A percentile compares a stretch with the other conserved stretches of the same genome.
phyloP scores from a whole-genome alignment of 306 rosid species.

The Quercus glauca region DNA sequence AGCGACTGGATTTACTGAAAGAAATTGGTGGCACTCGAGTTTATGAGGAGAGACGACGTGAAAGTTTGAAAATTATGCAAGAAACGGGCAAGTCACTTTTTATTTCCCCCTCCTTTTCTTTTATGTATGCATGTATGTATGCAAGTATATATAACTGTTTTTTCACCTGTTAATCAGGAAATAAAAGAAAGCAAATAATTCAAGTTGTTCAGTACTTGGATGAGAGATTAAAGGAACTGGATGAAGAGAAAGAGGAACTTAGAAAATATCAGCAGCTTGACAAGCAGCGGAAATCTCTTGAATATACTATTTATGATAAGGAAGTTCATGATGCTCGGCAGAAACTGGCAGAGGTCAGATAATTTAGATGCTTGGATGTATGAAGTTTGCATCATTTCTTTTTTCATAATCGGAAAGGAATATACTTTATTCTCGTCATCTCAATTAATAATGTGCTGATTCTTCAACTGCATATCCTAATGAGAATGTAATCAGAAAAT shows the following conservation, averaged over 20 bases:
- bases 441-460: no score
- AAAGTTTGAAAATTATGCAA: constrained; percentile 97
- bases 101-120: background rate
- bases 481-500: no score
- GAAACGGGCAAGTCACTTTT: constrained; percentile 68
- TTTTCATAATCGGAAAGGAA: background rate
- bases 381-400: background rate
- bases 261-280: constrained; percentile 92
- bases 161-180: constrained; percentile 50
- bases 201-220: constrained; percentile 98
- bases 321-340: constrained; percentile 94
- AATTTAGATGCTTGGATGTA: constrained; percentile 11
- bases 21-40: constrained; percentile 99
- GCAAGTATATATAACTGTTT: background rate
- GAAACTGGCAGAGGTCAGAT: constrained; percentile 75
- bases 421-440: background rate
- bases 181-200: constrained; percentile 87
- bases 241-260: constrained; percentile 98
- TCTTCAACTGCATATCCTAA: no score
- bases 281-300: constrained; percentile 85
- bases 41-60: constrained; percentile 96
- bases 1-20: constrained; percentile 85
- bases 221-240: constrained; percentile 89
- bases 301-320: constrained; percentile 81
- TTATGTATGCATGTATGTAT: background rate